Conservation (phyloP, 257 asterid genomes). For the Solanum piurae region DNA sequence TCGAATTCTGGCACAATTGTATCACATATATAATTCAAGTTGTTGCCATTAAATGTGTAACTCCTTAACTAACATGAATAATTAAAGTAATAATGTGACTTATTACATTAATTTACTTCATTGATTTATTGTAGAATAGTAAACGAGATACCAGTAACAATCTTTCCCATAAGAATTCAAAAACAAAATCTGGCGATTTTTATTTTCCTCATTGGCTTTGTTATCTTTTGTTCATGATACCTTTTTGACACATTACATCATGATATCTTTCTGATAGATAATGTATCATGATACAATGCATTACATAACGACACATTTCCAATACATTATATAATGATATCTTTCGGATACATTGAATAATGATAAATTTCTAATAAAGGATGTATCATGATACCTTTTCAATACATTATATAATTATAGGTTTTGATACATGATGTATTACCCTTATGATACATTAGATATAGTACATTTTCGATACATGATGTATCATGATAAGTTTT, state of each 20-base stretch:
- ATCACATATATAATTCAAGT: not conserved
- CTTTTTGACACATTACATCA: not conserved
- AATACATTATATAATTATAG: not conserved
- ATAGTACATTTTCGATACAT: not conserved
- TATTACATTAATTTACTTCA: not conserved
- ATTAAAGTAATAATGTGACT: not conserved
- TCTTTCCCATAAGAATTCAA: not conserved
- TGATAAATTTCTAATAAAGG: not conserved
- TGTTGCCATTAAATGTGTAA: not conserved
- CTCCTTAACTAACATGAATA: not conserved
- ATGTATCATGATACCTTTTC: not conserved
- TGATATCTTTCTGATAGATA: not conserved
- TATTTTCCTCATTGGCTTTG: not conserved
- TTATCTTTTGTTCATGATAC: not conserved
- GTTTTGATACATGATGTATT: not conserved
- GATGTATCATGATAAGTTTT: not conserved
- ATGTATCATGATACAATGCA: not conserved
- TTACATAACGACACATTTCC: not conserved
- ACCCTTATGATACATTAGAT: not conserved
- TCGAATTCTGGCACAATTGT: not conserved
- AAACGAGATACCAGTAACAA: not conserved
- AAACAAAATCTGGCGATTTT: not conserved
- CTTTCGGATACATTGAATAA: not conserved
- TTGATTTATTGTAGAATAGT: not conserved
- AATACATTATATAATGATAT: not conserved